Conservation (phyloP, 148 eudicot species). For the Vaccinium macrocarpon region DNA sequence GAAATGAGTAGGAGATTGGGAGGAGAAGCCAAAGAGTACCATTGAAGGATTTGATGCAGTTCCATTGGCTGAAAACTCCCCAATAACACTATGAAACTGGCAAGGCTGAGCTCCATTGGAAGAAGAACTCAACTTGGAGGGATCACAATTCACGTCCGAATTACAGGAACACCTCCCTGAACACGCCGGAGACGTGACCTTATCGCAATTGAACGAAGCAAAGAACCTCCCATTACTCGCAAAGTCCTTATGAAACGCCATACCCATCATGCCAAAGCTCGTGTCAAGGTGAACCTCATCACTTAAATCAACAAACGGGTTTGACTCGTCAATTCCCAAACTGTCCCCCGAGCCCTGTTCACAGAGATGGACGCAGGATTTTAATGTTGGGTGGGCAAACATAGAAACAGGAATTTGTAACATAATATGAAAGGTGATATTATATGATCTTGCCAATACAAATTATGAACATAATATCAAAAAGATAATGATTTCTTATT, state of each 20-base stretch:
- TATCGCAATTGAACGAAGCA: slow-evolving; percentile 83
- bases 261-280: slow-evolving; percentile 81
- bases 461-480: too few species aligned
- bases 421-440: too few species aligned
- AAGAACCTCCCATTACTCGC: slow-evolving; percentile 76
- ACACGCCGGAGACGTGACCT: slow-evolving; percentile 60
- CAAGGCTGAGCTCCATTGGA: slow-evolving; percentile 50
- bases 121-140: slow-evolving; percentile 50
- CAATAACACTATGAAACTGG: slow-evolving; percentile 67
- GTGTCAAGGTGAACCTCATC: slow-evolving; percentile 78
- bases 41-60: slow-evolving; percentile 54
- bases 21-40: slow-evolving; percentile 38
- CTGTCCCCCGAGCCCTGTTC: slow-evolving; percentile 53
- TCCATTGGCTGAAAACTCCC: slow-evolving; percentile 80
- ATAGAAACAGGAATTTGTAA: too few species aligned
- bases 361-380: too few species aligned
- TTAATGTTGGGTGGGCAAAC: too few species aligned
- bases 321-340: slow-evolving; percentile 63
- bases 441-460: too few species aligned
- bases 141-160: slow-evolving; percentile 84
- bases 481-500: too few species aligned
- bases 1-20: too few species aligned
- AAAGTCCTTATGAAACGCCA: slow-evolving; percentile 90
- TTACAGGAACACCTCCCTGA: slow-evolving; percentile 90
- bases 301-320: slow-evolving; percentile 81